phyloP scores from a whole-genome alignment of 805 yeast species.

The Yueomyces sp. region DNA sequence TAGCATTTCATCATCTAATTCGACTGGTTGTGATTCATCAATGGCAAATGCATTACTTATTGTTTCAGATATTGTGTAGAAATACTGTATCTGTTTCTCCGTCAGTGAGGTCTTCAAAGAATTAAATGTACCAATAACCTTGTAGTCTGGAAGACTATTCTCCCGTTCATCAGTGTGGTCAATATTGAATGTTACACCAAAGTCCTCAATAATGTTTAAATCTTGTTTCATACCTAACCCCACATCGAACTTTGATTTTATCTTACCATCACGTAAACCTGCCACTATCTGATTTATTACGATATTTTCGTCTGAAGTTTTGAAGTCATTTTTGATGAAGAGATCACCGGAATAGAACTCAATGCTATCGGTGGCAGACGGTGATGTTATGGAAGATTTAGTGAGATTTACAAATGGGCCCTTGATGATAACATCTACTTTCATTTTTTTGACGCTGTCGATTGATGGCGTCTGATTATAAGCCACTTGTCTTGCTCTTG shows the following conservation, averaged over 20 bases:
- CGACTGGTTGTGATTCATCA: slow-evolving; percentile 33
- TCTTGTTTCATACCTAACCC: slow-evolving; percentile 33
- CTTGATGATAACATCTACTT: slow-evolving; percentile 54
- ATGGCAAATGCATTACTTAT: slow-evolving; percentile 41
- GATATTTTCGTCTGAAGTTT: slow-evolving; percentile 12
- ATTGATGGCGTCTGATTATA: slow-evolving; percentile 64
- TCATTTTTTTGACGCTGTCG: slow-evolving; percentile 38
- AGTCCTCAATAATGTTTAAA: slow-evolving; percentile 50
- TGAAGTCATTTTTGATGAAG: slow-evolving; percentile 50
- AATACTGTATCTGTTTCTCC: slow-evolving; percentile 53
- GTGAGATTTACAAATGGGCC: slow-evolving; percentile 86
- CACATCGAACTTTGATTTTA: slow-evolving; percentile 49
- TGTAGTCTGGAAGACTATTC: slow-evolving; percentile 32
- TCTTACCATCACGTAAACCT: slow-evolving; percentile 58
- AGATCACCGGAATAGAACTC: slow-evolving; percentile 76
- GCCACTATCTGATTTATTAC: slow-evolving; percentile 44
- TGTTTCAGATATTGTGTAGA: slow-evolving; percentile 41
- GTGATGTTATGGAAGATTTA: slow-evolving; percentile 30
- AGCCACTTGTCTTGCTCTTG: slow-evolving; percentile 79
- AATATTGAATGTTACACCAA: slow-evolving; percentile 49
- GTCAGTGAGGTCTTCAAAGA: slow-evolving; percentile 46
- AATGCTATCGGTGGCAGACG: slow-evolving; percentile 40
- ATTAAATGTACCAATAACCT: slow-evolving; percentile 43
- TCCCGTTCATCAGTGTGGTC: slow-evolving; percentile 34
- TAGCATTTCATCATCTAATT: slow-evolving; percentile 49